phyloP scores from a whole-genome alignment of 495 filamentous ascomycete genomes.

The Trichoderma erinaceum region DNA sequence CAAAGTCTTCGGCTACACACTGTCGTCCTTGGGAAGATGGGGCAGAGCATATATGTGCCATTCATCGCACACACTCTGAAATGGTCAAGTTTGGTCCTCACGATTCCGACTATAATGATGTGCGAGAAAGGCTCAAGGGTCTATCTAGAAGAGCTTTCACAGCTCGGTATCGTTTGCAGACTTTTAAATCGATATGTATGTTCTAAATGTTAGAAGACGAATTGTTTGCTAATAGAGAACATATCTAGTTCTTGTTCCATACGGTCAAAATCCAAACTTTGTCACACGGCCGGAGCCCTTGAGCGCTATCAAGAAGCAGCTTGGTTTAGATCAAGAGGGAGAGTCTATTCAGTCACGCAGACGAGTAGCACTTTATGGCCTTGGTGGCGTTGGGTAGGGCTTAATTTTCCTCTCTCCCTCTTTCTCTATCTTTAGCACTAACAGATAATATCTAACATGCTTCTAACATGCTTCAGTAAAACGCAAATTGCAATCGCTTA shows the following conservation, averaged over 20 bases:
- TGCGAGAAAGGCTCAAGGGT: neutral
- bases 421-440: neutral
- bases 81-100: neutral
- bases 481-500: conserved; percentile 50
- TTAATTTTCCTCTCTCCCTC: neutral
- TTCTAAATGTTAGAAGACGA: neutral
- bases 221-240: neutral
- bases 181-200: neutral
- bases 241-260: conserved; percentile 23
- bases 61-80: neutral
- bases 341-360: neutral
- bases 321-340: conserved; percentile 16
- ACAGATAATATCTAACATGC: conserved; percentile 11
- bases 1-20: conserved; percentile 20
- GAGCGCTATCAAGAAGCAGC: conserved; percentile 25
- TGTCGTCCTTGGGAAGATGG: conserved; percentile 19
- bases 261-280: conserved; percentile 33
- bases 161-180: neutral
- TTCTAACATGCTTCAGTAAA: too few species aligned
- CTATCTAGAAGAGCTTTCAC: neutral
- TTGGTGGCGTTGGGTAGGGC: conserved; percentile 46
- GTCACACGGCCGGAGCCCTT: conserved; percentile 35
- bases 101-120: neutral
- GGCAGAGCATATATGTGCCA: conserved; percentile 18
- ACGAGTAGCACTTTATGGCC: conserved; percentile 34